Base-by-base conservation (phyloP, 176 grass and related monocot species). In the Rhipidocladum racemiflorum region DNA sequence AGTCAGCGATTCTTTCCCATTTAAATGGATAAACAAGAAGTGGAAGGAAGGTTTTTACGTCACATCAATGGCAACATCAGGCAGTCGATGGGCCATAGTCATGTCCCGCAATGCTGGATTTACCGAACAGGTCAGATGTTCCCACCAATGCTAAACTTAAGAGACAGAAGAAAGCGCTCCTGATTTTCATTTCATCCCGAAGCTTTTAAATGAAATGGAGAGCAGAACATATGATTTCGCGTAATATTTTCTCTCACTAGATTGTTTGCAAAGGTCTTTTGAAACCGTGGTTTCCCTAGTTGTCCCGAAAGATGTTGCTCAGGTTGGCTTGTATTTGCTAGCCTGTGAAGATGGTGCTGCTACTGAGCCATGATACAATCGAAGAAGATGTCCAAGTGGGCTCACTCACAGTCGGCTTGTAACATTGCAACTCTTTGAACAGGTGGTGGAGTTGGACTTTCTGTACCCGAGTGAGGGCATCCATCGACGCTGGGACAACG, bases 41-140 rank as follows among this genome's bases (percentile, higher is more conserved):
- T 93, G 91, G 91, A 93, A 93, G 76, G 91, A 93, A 93, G 91
- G 88, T 27, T 93, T 93, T 67, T 80, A 93, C 40, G 91, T 93
- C 17, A 93, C 91, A 7, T 83, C 91, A 66, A 93, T 90, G 91
- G 91, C 91, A 83, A 93, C 91, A 2, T 79, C 91, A 32, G 79
- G 83, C 27, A 84, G 83, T 39, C 83, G 91, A 49, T 93, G 91
- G 91, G 91, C 88, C 34, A 90, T 93, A 62, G 91, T 93, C 40
- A 93, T 93, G 91, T 93, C 91, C 1, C 82, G 91, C 38, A 93
- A 80, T 83, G 88, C 88, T 62, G 88, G 91, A 11, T 93, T 88
- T 46, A 74, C 36, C 50, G 88, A 93, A 65, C 91, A 93, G 91
- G 91, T 92, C 24, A 77, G 88, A 45, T 88, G 46, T 17, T 69